Percentiles rank a stretch among this genome's conserved stretches.
Conservation (phyloP, 176 grass and related monocot genomes). For the Triticum monococcum region DNA sequence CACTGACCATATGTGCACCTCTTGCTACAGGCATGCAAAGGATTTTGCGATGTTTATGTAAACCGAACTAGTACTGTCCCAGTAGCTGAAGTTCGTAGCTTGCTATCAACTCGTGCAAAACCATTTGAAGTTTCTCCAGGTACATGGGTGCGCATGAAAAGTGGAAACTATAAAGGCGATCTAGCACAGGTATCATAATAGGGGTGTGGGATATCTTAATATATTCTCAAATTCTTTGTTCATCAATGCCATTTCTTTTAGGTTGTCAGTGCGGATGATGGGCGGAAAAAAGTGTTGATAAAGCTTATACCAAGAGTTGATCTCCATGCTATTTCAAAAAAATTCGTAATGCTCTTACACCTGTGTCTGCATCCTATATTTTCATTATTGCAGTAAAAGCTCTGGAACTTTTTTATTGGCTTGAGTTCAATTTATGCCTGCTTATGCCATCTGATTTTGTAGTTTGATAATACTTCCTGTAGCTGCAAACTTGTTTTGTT, state of each 20-base stretch:
- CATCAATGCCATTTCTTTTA: constrained; percentile 44
- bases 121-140: constrained; percentile 65
- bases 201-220: background rate
- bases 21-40: constrained; percentile 88
- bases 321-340: constrained; percentile 81
- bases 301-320: constrained; percentile 95
- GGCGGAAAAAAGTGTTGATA: constrained; percentile 70
- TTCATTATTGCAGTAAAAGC: constrained; percentile 3
- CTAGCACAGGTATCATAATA: constrained; percentile 65
- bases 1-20: constrained; percentile 16
- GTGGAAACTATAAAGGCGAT: constrained; percentile 96
- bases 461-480: background rate
- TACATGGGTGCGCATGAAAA: constrained; percentile 91
- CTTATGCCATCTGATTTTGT: background rate
- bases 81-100: constrained; percentile 69
- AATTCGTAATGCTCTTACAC: constrained; percentile 60
- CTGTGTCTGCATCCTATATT: background rate
- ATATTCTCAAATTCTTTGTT: constrained; percentile 24
- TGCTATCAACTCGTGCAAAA: constrained; percentile 72
- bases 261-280: constrained; percentile 71
- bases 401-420: background rate
- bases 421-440: background rate
- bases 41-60: constrained; percentile 82
- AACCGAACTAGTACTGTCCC: constrained; percentile 72
- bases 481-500: background rate